Evolutionary conservation across 2,329 filamentous ascomycete species (phyloP).

Genomic region (Catunica adiposa): DNA sequence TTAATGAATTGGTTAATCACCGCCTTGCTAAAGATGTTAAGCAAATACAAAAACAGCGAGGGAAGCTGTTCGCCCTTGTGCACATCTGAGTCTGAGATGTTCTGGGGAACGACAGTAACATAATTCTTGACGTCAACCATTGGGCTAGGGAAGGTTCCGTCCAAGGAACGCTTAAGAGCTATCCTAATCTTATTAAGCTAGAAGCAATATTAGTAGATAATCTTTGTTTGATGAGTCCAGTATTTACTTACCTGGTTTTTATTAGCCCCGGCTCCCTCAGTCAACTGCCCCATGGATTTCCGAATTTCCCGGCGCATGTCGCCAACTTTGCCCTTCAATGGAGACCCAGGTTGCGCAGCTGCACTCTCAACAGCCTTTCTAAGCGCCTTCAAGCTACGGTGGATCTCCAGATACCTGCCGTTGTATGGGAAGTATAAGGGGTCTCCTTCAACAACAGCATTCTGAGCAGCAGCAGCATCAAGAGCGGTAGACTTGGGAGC

Average conservation of each 20-base stretch:
- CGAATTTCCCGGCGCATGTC: slow-evolving; percentile 56
- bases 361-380: slow-evolving; percentile 47
- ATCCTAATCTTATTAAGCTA: slow-evolving; percentile 30
- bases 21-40: slow-evolving; percentile 61
- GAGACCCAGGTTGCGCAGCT: slow-evolving; percentile 28
- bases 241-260: slow-evolving; percentile 13
- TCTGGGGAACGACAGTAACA: slow-evolving; percentile 29
- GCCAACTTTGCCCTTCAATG: slow-evolving; percentile 49
- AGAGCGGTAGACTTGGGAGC: neutral
- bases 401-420: slow-evolving; percentile 41
- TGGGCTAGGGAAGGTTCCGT: slow-evolving; percentile 25
- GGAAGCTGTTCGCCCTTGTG: slow-evolving; percentile 41
- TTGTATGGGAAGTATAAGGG: slow-evolving; percentile 13
- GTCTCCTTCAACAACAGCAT: slow-evolving; percentile 11
- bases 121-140: slow-evolving; percentile 39
- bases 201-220: slow-evolving; percentile 11
- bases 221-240: neutral
- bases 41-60: slow-evolving; percentile 52
- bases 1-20: slow-evolving; percentile 53
- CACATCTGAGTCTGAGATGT: slow-evolving; percentile 29
- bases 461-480: neutral
- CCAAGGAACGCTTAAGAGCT: slow-evolving; percentile 32
- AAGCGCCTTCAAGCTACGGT: slow-evolving; percentile 49
- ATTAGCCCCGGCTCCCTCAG: slow-evolving; percentile 47
- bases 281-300: slow-evolving; percentile 58